A percentile compares a stretch with the other conserved stretches of the same genome.
phyloP scores from a whole-genome alignment of 2,329 filamentous ascomycete species.

The Hypoxylon sp. region DNA sequence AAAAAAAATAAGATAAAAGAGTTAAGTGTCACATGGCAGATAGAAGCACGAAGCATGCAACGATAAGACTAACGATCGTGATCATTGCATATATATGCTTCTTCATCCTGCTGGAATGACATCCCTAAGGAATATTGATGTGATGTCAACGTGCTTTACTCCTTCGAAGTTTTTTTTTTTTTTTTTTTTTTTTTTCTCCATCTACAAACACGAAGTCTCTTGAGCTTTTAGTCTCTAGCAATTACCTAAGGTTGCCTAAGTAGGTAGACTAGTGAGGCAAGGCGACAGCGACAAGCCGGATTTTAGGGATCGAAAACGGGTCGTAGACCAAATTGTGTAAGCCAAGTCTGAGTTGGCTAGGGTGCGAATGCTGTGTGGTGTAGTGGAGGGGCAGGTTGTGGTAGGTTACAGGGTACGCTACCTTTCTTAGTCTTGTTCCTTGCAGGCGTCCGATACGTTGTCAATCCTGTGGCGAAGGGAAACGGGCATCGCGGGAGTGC shows the following conservation, averaged over 20 bases:
- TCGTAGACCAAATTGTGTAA: constrained; percentile 4
- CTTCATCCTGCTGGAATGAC: neutral
- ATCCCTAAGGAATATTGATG: neutral
- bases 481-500: constrained; percentile 22
- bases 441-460: constrained; percentile 35
- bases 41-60: neutral
- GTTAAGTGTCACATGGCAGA: constrained; percentile 21
- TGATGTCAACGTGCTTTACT: constrained; percentile 7
- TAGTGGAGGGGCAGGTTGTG: neutral
- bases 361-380: constrained; percentile 25
- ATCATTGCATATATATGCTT: neutral
- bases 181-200: no score
- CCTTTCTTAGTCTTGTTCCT: constrained; percentile 35
- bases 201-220: neutral
- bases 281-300: constrained; percentile 14
- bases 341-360: constrained; percentile 33
- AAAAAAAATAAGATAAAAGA: constrained; percentile 4
- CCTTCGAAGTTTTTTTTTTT: constrained; percentile 6
- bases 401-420: constrained; percentile 22
- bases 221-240: neutral
- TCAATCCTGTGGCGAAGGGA: constrained; percentile 19
- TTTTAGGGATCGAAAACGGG: constrained; percentile 1
- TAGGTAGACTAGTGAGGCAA: neutral
- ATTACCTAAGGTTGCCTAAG: neutral
- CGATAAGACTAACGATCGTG: constrained; percentile 1